Percentiles rank a stretch among this genome's conserved stretches.
Conservation (phyloP, 768 basidiomycete species). For the Russula emetica region DNA sequence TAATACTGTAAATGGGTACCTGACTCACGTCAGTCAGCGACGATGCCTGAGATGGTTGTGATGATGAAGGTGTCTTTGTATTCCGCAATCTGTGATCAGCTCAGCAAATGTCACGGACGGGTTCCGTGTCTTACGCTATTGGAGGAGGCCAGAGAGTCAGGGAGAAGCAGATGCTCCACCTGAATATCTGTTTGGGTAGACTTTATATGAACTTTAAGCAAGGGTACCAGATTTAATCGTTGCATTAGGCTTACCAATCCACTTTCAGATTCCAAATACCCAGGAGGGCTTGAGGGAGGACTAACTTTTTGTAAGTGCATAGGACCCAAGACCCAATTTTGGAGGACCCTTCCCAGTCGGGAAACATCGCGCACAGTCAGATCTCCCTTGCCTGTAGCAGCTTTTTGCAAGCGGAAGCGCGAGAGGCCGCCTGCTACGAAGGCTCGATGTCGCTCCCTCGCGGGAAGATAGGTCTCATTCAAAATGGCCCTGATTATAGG, state of each 20-base stretch:
- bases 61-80: slow-evolving; percentile 5
- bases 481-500: slow-evolving; percentile 59
- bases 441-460: slow-evolving; percentile 42
- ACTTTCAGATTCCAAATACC: slow-evolving; percentile 18
- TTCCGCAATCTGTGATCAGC: not conserved
- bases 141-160: not conserved
- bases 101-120: not conserved
- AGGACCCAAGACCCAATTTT: slow-evolving; percentile 34
- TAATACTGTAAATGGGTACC: not conserved
- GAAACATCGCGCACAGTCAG: slow-evolving; percentile 40
- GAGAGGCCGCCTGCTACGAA: slow-evolving; percentile 58
- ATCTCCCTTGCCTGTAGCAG: slow-evolving; percentile 37
- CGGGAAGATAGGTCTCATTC: slow-evolving; percentile 52
- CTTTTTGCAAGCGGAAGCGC: slow-evolving; percentile 39
- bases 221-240: not conserved
- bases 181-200: slow-evolving; percentile 14
- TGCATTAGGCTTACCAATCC: slow-evolving; percentile 12
- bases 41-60: not conserved
- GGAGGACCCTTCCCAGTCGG: slow-evolving; percentile 35
- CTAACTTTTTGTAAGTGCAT: slow-evolving; percentile 11
- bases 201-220: slow-evolving; percentile 6
- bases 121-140: slow-evolving; percentile 8
- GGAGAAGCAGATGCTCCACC: slow-evolving; percentile 1
- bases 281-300: not conserved
- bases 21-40: slow-evolving; percentile 12